Evolutionary conservation across 1,284 basidiomycete species (phyloP).

Genomic region (Moniliophthora roreri): DNA sequence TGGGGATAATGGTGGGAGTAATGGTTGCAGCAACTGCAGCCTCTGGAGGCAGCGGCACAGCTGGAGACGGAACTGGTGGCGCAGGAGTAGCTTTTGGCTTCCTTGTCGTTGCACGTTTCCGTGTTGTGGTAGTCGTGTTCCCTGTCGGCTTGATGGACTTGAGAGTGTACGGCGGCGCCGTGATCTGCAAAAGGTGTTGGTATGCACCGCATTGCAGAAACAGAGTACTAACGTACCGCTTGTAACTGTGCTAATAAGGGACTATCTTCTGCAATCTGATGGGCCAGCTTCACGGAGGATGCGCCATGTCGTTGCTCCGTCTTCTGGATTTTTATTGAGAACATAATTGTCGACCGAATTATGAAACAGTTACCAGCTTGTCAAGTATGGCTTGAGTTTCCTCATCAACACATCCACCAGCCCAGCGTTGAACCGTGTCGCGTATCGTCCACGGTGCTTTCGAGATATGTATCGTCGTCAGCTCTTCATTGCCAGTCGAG

Average conservation of each 20-base stretch:
- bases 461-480: conserved; percentile 48
- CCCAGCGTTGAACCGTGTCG: conserved; percentile 58
- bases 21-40: not conserved
- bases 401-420: conserved; percentile 49
- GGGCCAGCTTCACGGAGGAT: conserved; percentile 43
- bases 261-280: conserved; percentile 54
- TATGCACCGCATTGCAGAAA: not conserved
- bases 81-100: not conserved
- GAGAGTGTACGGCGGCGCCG: conserved; percentile 48
- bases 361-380: conserved; percentile 34
- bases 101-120: conserved; percentile 18
- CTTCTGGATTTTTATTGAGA: conserved; percentile 11
- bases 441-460: conserved; percentile 44
- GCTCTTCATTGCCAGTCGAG: conserved; percentile 26
- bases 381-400: conserved; percentile 38
- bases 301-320: conserved; percentile 30
- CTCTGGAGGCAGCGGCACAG: not conserved
- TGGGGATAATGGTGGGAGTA: not conserved
- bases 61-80: not conserved
- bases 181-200: conserved; percentile 34
- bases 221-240: conserved; percentile 37
- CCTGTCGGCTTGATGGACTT: conserved; percentile 48
- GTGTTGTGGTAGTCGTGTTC: conserved; percentile 22
- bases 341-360: not conserved
- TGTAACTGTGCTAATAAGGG: conserved; percentile 54